These are phyloP conservation scores for Mesembryanthemum crystallinum DNA, from an alignment of 148 eudicot species.

Conservation along the genomic window DNA sequence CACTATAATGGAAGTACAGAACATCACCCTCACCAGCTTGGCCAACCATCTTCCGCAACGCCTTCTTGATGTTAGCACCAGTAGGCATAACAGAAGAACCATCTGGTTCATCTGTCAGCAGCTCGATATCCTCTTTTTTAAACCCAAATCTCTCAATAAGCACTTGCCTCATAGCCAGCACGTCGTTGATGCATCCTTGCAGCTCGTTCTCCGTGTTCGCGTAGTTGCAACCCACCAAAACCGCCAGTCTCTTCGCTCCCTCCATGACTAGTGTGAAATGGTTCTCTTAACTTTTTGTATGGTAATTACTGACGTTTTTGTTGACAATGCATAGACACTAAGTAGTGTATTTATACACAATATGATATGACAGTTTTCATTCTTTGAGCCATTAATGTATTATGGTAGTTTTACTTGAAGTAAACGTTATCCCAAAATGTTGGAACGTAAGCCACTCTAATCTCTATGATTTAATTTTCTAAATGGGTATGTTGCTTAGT, in stretches of 20 bases:
- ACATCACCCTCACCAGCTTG: slow-evolving; percentile 49
- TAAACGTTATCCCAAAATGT: slow-evolving; percentile 9
- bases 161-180: slow-evolving; percentile 35
- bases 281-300: neutral
- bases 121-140: slow-evolving; percentile 32
- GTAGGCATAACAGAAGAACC: slow-evolving; percentile 43
- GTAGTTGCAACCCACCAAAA: slow-evolving; percentile 67
- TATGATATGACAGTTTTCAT: neutral
- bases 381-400: no score
- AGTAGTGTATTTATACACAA: neutral
- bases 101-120: slow-evolving; percentile 41
- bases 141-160: slow-evolving; percentile 44
- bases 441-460: slow-evolving; percentile 8
- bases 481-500: neutral
- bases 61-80: slow-evolving; percentile 54
- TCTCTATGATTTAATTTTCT: neutral
- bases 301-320: neutral
- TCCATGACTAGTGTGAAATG: neutral
- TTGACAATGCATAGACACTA: slow-evolving; percentile 5
- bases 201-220: slow-evolving; percentile 40
- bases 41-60: slow-evolving; percentile 45
- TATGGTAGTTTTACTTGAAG: slow-evolving; percentile 10
- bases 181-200: slow-evolving; percentile 62
- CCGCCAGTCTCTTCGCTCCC: slow-evolving; percentile 36
- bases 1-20: slow-evolving; percentile 61